These are phyloP conservation scores for Tetraselmis chui DNA, from an alignment of 139 green algal genomes.

Conservation along the genomic window DNA sequence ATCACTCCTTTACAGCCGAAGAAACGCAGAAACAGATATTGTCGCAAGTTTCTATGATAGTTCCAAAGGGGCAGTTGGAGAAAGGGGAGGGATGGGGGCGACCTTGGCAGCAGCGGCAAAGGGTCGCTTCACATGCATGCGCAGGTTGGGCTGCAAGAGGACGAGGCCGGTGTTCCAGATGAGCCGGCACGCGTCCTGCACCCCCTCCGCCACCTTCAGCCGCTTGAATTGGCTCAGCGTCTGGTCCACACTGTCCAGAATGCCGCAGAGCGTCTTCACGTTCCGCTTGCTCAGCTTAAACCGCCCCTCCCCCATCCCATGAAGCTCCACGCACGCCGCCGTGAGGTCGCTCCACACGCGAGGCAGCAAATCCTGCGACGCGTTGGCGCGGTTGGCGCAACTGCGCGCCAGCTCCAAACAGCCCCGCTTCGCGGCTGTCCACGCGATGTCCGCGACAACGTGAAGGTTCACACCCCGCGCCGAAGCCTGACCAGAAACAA, in stretches of 20 bases:
- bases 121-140: conserved; percentile 28
- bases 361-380: conserved; percentile 25
- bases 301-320: neutral
- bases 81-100: too few relatives aligned
- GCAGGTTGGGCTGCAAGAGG: conserved; percentile 40
- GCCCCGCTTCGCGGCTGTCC: conserved; percentile 32
- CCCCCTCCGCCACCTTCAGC: conserved; percentile 38
- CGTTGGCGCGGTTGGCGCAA: conserved; percentile 8
- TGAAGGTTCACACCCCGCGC: conserved; percentile 24
- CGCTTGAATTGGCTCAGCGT: conserved; percentile 12
- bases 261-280: neutral
- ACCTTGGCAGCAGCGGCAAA: conserved; percentile 39
- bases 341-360: conserved; percentile 43
- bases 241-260: conserved; percentile 13
- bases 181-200: conserved; percentile 43
- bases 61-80: too few relatives aligned
- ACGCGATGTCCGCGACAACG: conserved; percentile 39
- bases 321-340: conserved; percentile 24
- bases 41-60: too few relatives aligned
- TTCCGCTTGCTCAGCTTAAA: neutral
- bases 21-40: too few relatives aligned
- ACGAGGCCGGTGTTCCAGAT: conserved; percentile 54
- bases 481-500: neutral
- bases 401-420: conserved; percentile 30
- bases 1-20: too few relatives aligned